Evolutionary conservation across 352 stramenopile species (phyloP), one percentile per base, ranked within the genome.

Genomic region (Phytophthora cajani): DNA sequence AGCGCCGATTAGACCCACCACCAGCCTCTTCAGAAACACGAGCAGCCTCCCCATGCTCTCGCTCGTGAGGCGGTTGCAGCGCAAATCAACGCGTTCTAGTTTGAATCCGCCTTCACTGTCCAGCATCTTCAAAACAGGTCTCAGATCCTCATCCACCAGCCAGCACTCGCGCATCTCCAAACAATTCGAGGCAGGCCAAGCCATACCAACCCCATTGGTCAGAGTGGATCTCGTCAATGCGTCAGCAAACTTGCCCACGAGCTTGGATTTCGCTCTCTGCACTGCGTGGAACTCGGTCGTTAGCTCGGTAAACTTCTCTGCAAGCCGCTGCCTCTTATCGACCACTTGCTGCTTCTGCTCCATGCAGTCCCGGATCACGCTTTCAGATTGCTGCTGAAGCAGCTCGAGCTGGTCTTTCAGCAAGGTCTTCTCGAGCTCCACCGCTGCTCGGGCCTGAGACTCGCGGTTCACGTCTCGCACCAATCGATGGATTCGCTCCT

Each of bases 31-130:
- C 46, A 47, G 23, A 57, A 68, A 91, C 16, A 76, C 54, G 21
- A 84, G 50, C 14, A 93, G 51, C 0, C 55, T 38, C 7, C 66
- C 67, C 62, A 85, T 80, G 9, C 77, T 74, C 5, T 89, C 74
- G 19, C 88, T 73, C 17, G 85, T 93, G 30, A 93, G 53, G 2
- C 82, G 78, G 49, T 94, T 93, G 46, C 47, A 72, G 14, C 85
- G 75, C 23, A 94, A 63, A 63, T 94, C 87, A 14, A 94, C 38
- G 0, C 72, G 69, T 0, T 62, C 67, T 38, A 87, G 58, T 32
- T 52, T 64, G 0, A 63, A 33, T 0, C 47, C 49, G 2, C 50
- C 50, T 21, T 78, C 65, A 62, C 51, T 47, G 53, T 84, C 66
- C 11, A 91, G 50, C 61, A 81, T 79, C 11, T 71, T 76, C 27